phyloP scores from a whole-genome alignment of 345 rosid species.

The Melaleuca quinquenervia region DNA sequence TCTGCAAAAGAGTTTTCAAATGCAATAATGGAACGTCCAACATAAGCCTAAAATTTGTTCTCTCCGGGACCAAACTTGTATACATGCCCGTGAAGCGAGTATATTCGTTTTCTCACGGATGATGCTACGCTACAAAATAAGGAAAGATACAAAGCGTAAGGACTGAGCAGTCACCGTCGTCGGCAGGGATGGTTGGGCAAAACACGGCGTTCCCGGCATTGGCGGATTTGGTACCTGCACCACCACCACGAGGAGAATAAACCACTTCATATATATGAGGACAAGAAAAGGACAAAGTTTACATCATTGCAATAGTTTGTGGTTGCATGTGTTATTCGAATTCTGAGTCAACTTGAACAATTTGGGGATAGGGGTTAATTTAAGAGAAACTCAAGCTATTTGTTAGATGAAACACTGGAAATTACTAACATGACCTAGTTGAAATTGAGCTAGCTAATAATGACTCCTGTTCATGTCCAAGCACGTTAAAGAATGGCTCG shows the following conservation, averaged over 20 bases:
- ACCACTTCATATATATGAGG: background rate
- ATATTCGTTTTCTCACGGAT: background rate
- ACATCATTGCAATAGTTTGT: background rate
- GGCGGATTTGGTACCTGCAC: constrained; percentile 25
- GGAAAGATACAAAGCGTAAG: background rate
- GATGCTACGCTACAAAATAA: background rate
- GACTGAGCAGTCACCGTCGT: constrained; percentile 32
- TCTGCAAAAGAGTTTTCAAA: constrained; percentile 20
- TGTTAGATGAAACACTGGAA: background rate
- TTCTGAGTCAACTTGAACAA: background rate
- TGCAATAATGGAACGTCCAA: background rate
- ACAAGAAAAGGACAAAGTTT: background rate
- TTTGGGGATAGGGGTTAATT: background rate
- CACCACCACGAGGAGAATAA: background rate
- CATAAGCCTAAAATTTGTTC: background rate
- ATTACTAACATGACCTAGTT: background rate
- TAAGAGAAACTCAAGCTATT: background rate
- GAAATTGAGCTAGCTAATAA: background rate
- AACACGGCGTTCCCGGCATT: constrained; percentile 46
- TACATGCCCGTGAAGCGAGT: background rate
- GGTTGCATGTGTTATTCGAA: background rate
- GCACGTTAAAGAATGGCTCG: background rate
- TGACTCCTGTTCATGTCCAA: background rate
- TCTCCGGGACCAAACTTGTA: background rate
- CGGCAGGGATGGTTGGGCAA: constrained; percentile 29